Evolutionary conservation across 306 rosid species (phyloP).

Genomic region (Rosa persica): DNA sequence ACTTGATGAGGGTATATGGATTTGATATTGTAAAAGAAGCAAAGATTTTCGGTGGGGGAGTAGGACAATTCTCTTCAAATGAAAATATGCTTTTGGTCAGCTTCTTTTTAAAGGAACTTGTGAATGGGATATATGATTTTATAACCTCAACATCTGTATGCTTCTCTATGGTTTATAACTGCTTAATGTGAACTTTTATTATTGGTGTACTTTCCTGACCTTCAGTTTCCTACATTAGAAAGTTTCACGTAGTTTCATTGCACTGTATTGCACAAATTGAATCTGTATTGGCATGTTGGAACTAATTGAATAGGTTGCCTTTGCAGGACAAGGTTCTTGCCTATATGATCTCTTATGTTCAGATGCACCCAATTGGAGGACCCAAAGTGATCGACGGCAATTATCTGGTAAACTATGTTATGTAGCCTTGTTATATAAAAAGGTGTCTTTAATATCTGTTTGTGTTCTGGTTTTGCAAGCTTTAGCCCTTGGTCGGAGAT

Average conservation of each 20-base stretch:
- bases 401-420: slow-evolving; percentile 38
- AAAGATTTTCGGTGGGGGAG: background rate
- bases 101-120: background rate
- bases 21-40: background rate
- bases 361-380: slow-evolving; percentile 51
- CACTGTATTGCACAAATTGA: background rate
- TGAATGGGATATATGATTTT: background rate
- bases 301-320: slow-evolving; percentile 24
- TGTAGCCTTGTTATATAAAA: background rate
- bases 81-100: background rate
- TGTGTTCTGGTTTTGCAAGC: slow-evolving; percentile 4
- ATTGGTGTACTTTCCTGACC: background rate
- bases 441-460: background rate
- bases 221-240: background rate
- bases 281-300: background rate
- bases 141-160: background rate
- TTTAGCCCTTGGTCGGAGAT: background rate
- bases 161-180: background rate
- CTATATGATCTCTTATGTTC: slow-evolving; percentile 78
- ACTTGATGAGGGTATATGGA: background rate
- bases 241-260: background rate
- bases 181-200: background rate
- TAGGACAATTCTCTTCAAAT: background rate
- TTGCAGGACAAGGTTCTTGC: slow-evolving; percentile 54
- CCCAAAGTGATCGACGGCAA: slow-evolving; percentile 38